Percentiles rank a stretch among this genome's conserved stretches.
Evolutionary conservation across 495 filamentous ascomycete genomes (phyloP).

Genomic region (Aspergillus heteromorphus): DNA sequence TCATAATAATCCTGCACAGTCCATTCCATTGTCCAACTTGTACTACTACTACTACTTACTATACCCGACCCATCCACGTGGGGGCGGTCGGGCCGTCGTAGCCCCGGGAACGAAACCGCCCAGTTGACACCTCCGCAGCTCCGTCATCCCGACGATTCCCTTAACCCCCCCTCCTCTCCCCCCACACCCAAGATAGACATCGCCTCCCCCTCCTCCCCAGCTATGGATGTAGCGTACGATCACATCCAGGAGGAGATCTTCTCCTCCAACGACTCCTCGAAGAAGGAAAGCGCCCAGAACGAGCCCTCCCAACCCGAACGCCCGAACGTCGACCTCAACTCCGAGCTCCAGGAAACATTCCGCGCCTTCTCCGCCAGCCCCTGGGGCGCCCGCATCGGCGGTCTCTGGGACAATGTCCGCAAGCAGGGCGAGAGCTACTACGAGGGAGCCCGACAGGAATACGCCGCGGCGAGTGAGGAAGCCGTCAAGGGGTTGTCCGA

Average conservation of each 20-base stretch:
- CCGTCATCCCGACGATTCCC: conserved; percentile 1
- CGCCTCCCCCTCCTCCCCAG: not conserved
- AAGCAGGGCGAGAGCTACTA: conserved; percentile 88
- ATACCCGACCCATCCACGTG: not conserved
- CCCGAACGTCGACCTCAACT: conserved; percentile 61
- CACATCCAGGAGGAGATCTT: conserved; percentile 85
- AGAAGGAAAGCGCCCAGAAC: conserved; percentile 42
- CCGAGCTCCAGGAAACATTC: conserved; percentile 92
- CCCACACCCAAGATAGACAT: too few species aligned
- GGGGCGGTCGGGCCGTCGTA: conserved; percentile 20
- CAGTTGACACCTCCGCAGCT: not conserved
- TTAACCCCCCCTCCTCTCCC: too few species aligned
- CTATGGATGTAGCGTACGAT: conserved; percentile 96
- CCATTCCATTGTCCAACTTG: too few species aligned
- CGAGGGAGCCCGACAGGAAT: conserved; percentile 76
- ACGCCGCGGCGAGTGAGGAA: conserved; percentile 68
- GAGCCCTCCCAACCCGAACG: conserved; percentile 28
- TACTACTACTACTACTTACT: too few species aligned
- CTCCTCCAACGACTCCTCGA: conserved; percentile 50
- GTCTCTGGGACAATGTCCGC: conserved; percentile 81
- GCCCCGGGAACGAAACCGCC: conserved; percentile 17
- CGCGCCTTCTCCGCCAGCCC: conserved; percentile 84
- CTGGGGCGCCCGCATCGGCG: conserved; percentile 85
- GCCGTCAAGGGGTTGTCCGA: conserved; percentile 78
- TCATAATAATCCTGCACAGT: not conserved